Evolutionary conservation across 129 eudicot species (phyloP).

Genomic region (Pseudognaphalium luteoalbum): DNA sequence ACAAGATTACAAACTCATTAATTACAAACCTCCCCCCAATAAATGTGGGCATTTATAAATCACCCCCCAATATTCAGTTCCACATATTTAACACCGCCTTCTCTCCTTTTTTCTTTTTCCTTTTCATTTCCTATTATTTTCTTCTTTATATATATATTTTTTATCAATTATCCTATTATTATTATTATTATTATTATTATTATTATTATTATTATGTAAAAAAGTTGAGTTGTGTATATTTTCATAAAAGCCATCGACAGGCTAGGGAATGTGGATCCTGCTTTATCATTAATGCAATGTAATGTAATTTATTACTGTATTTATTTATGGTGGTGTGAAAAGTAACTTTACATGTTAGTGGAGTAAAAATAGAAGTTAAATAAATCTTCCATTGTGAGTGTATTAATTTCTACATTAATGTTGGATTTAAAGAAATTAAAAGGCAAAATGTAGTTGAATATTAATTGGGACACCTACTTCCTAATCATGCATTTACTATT

Average conservation of each 20-base stretch:
- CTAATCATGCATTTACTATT: constrained; percentile 14
- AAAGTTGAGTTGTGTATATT: too few species aligned
- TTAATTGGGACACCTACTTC: constrained; percentile 35
- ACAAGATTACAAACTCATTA: constrained; percentile 35
- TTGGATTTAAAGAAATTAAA: background rate
- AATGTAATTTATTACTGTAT: background rate
- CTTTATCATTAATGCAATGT: background rate
- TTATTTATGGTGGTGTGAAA: background rate
- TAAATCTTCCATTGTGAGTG: constrained; percentile 9
- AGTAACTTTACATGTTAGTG: constrained; percentile 15
- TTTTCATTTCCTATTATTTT: background rate
- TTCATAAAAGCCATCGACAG: too few species aligned
- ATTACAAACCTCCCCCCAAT: constrained; percentile 40
- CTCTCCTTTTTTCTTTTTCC: background rate
- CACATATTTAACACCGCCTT: constrained; percentile 24
- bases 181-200: too few species aligned
- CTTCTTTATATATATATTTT: too few species aligned
- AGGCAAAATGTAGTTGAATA: constrained; percentile 27
- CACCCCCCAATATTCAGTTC: constrained; percentile 31
- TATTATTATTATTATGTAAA: too few species aligned
- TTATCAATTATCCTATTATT: too few species aligned
- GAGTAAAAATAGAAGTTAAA: constrained; percentile 5
- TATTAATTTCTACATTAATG: constrained; percentile 14
- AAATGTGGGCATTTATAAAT: constrained; percentile 35
- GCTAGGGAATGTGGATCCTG: too few species aligned